Percentiles rank a stretch among this genome's conserved stretches.
phyloP scores from a whole-genome alignment of 1,139 yeast species.

The Yamadazyma epiphylla region DNA sequence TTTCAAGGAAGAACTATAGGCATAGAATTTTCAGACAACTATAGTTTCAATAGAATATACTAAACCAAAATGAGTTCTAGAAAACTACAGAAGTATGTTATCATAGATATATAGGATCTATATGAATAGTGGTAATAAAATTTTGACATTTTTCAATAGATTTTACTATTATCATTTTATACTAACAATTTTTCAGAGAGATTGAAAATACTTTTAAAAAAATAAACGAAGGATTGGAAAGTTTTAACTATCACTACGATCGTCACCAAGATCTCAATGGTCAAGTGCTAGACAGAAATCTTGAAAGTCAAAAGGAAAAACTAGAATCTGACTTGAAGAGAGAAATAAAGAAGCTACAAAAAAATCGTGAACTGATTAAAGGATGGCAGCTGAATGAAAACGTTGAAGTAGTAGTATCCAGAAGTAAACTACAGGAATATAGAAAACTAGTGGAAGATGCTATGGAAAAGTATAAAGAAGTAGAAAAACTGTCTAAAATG shows the following conservation, averaged over 20 bases:
- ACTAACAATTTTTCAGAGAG: conserved; percentile 46
- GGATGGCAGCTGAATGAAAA: conserved; percentile 66
- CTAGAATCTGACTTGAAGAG: conserved; percentile 89
- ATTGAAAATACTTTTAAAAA: conserved; percentile 94
- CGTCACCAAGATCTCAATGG: conserved; percentile 40
- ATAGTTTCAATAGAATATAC: too few relatives aligned
- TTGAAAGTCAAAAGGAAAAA: conserved; percentile 93
- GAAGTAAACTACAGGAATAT: conserved; percentile 38
- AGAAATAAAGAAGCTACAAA: conserved; percentile 92
- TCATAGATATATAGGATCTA: too few relatives aligned
- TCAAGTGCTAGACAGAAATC: conserved; percentile 55
- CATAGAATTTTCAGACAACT: too few relatives aligned
- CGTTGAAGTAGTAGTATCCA: conserved; percentile 40
- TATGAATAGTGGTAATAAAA: neutral
- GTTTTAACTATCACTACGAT: conserved; percentile 54
- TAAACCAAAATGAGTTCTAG: conserved; percentile 23
- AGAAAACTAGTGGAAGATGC: conserved; percentile 44
- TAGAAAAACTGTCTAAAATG: conserved; percentile 43
- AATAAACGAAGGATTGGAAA: conserved; percentile 88
- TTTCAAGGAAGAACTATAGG: conserved; percentile 2
- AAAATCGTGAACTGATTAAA: conserved; percentile 92
- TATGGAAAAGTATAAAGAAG: conserved; percentile 47
- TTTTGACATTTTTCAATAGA: too few relatives aligned
- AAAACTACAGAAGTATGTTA: conserved; percentile 46
- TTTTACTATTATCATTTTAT: conserved; percentile 3